Evolutionary conservation across 139 green algal species (phyloP).

Genomic region (Chlamydomonas schloesseri): DNA sequence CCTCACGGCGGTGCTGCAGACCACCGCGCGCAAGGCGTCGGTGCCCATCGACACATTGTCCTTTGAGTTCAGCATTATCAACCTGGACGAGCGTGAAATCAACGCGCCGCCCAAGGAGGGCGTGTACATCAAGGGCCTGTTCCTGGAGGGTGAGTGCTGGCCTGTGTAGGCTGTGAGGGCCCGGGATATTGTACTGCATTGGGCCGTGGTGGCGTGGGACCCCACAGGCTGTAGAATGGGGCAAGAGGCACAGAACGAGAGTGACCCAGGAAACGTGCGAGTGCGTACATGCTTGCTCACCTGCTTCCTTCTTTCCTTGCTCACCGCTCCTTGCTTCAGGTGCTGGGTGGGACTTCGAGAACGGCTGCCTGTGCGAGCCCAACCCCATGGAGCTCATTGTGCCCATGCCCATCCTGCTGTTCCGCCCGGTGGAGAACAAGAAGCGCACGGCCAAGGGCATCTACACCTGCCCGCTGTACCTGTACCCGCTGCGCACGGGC

Average conservation of each 20-base stretch:
- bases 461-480: conserved; percentile 88
- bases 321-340: conserved; percentile 18
- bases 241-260: too few species aligned
- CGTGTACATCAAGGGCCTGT: conserved; percentile 89
- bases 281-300: too few species aligned
- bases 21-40: conserved; percentile 74
- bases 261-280: too few species aligned
- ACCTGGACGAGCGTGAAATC: conserved; percentile 82
- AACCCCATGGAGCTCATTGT: conserved; percentile 93
- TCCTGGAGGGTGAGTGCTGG: conserved; percentile 73
- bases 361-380: conserved; percentile 85
- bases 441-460: conserved; percentile 76
- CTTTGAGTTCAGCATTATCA: conserved; percentile 88
- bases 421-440: conserved; percentile 90
- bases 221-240: too few species aligned
- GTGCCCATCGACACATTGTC: conserved; percentile 89
- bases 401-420: conserved; percentile 88
- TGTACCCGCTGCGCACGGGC: conserved; percentile 86
- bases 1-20: conserved; percentile 86
- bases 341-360: conserved; percentile 87
- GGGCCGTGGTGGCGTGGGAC: conserved; percentile 26
- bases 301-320: too few species aligned
- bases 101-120: conserved; percentile 81
- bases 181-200: not conserved
- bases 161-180: not conserved